Percentiles rank a stretch among this genome's conserved stretches.
phyloP scores from a whole-genome alignment of 805 yeast species.

The Martiniozyma abietophila region DNA sequence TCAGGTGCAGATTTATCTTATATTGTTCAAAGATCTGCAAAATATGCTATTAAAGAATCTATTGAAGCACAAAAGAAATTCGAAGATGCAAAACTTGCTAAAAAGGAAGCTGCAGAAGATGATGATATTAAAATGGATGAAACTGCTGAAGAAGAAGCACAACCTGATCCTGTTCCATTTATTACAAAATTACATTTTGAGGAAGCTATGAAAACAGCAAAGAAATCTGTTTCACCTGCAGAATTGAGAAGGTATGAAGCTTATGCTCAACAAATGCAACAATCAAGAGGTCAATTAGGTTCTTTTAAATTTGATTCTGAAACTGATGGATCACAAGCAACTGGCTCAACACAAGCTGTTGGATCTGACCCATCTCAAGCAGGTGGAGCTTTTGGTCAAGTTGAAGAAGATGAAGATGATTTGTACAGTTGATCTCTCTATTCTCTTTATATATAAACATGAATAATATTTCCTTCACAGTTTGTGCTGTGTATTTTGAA shows the following conservation, averaged over 20 bases:
- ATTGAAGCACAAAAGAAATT: constrained; percentile 67
- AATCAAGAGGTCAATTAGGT: constrained; percentile 90
- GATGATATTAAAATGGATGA: constrained; percentile 39
- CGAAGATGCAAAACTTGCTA: constrained; percentile 44
- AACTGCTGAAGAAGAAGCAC: constrained; percentile 62
- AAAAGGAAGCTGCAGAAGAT: constrained; percentile 25
- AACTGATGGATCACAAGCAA: constrained; percentile 8
- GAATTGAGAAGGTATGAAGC: constrained; percentile 98
- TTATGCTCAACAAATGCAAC: constrained; percentile 91
- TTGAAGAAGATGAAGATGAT: constrained; percentile 40
- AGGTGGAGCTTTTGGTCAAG: constrained; percentile 38
- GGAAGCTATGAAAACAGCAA: constrained; percentile 99
- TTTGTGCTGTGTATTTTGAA: no score
- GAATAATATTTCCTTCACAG: no score
- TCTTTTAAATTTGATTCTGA: constrained; percentile 83
- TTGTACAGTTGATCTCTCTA: constrained; percentile 27
- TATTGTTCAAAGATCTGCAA: constrained; percentile 97
- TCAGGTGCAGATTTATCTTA: constrained; percentile 98
- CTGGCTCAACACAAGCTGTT: constrained; percentile 21
- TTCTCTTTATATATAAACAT: no score
- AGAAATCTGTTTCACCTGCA: constrained; percentile 93
- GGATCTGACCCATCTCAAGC: constrained; percentile 26
- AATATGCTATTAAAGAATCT: constrained; percentile 95
- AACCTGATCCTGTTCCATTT: constrained; percentile 91
- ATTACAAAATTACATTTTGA: constrained; percentile 91